phyloP scores from a whole-genome alignment of 2,329 filamentous ascomycete species.

The Ophiocordyceps australis region DNA sequence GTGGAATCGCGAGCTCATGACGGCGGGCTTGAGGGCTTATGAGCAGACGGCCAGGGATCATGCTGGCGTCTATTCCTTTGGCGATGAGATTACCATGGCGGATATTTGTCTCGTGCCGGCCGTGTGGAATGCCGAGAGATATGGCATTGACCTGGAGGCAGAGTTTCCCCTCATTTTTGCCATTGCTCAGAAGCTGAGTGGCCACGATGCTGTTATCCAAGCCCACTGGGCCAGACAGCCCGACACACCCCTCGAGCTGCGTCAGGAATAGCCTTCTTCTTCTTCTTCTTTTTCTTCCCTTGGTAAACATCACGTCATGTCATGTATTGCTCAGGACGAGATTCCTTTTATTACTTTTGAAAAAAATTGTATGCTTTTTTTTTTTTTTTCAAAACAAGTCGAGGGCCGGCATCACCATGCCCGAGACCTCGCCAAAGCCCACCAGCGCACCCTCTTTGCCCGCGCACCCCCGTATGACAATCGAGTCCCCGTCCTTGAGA shows the following conservation, averaged over 20 bases:
- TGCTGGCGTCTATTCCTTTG: slow-evolving; percentile 34
- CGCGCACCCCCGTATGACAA: slow-evolving; percentile 47
- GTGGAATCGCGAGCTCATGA: slow-evolving; percentile 34
- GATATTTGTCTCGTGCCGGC: slow-evolving; percentile 40
- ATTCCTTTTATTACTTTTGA: not conserved
- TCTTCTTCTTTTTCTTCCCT: not conserved
- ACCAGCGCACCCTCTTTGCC: slow-evolving; percentile 49
- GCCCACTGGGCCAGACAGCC: slow-evolving; percentile 35
- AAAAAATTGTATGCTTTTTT: slow-evolving; percentile 1
- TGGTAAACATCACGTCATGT: not conserved
- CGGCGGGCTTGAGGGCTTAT: slow-evolving; percentile 35
- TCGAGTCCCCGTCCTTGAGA: slow-evolving; percentile 55
- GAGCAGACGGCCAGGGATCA: slow-evolving; percentile 21
- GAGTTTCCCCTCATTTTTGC: slow-evolving; percentile 25
- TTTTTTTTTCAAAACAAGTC: slow-evolving; percentile 14
- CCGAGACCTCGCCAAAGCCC: slow-evolving; percentile 59
- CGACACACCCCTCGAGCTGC: slow-evolving; percentile 21
- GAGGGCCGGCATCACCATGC: slow-evolving; percentile 28
- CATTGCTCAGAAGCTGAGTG: slow-evolving; percentile 25
- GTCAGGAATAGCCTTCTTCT: slow-evolving; percentile 1
- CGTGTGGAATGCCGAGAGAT: slow-evolving; percentile 35
- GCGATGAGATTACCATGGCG: slow-evolving; percentile 35
- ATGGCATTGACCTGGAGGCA: slow-evolving; percentile 31
- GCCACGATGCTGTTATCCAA: slow-evolving; percentile 28
- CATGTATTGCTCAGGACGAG: too few species aligned